Base-by-base conservation (phyloP, 768 basidiomycete species). In the Gymnopilus dilepis region DNA sequence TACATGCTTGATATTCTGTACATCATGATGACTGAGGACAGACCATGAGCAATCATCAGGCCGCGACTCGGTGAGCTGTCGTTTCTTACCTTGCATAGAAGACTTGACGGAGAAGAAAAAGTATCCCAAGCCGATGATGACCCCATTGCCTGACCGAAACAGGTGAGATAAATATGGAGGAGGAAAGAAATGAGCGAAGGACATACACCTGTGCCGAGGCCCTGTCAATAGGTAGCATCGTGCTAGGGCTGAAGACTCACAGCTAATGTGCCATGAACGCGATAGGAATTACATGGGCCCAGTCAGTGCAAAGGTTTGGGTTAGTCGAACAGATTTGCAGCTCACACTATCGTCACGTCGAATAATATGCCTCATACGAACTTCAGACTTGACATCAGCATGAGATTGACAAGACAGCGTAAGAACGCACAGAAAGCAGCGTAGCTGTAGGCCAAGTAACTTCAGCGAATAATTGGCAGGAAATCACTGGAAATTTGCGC, bases 1-100 rank as follows among this genome's bases (percentile, higher is more conserved):
- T 56, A 48, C 60, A 61, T 61, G 43, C 53, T 61, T 19, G 60
- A 61, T 37, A 61, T 48, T 6, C 60, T 30, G 22, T 55, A 61
- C 1, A 56, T 40, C 60, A 61, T 47, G 9, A 61, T 61, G 15
- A 41, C 60, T 61, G 24, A 21, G 40, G 26, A 24, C 26, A 22
- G 15, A 19, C n/a, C 28, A 22, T 21, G n/a, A n/a, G n/a, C n/a
- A n/a, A n/a, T n/a, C n/a, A n/a, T n/a, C n/a, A n/a, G n/a, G n/a
- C n/a, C n/a, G n/a, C n/a, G n/a, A n/a, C n/a, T n/a, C n/a, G n/a
- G n/a, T n/a, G n/a, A n/a, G n/a, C n/a, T n/a, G n/a, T n/a, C n/a
- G n/a, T n/a, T n/a, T n/a, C n/a, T 21, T 37, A 52, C 51, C 51
- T 52, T 52, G 51, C 51, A 52, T 52, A 22, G 51, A 31, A 30